Conservation (phyloP, 495 filamentous ascomycete genomes). For the Trypethelium eluteriae region DNA sequence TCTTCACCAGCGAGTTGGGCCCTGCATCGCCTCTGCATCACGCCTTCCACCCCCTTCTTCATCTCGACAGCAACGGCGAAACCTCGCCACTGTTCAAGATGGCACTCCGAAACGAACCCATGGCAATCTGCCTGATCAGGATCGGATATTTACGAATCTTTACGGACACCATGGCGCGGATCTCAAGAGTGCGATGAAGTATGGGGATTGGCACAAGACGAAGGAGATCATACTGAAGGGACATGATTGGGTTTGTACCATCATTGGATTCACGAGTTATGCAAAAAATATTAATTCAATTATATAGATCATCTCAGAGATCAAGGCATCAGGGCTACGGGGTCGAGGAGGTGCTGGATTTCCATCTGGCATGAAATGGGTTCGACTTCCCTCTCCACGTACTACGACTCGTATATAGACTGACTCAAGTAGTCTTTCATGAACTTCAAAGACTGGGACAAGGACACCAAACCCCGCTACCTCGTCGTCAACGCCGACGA, state of each 20-base stretch:
- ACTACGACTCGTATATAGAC: neutral
- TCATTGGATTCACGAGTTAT: conserved; percentile 9
- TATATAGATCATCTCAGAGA: conserved; percentile 76
- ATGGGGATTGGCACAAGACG: conserved; percentile 98
- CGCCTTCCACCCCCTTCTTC: conserved; percentile 35
- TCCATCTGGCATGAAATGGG: conserved; percentile 97
- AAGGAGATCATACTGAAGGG: conserved; percentile 97
- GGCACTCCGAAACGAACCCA: conserved; percentile 62
- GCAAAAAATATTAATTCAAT: neutral
- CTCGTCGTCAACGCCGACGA: conserved; percentile 97
- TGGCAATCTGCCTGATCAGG: conserved; percentile 86
- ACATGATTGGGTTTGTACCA: conserved; percentile 73
- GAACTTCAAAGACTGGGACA: conserved; percentile 99
- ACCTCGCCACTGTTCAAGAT: conserved; percentile 87
- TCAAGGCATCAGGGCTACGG: conserved; percentile 91
- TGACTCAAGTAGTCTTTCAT: conserved; percentile 91
- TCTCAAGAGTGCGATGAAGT: conserved; percentile 91
- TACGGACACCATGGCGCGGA: conserved; percentile 88
- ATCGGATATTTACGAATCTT: conserved; percentile 97
- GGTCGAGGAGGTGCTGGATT: conserved; percentile 97
- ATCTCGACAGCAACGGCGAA: conserved; percentile 47
- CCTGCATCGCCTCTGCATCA: conserved; percentile 37
- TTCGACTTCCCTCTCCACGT: conserved; percentile 30
- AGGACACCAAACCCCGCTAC: conserved; percentile 91
- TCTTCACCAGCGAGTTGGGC: conserved; percentile 44